Conservation (phyloP, 2,329 filamentous ascomycete genomes). For the Fusarium protoensiforme region DNA sequence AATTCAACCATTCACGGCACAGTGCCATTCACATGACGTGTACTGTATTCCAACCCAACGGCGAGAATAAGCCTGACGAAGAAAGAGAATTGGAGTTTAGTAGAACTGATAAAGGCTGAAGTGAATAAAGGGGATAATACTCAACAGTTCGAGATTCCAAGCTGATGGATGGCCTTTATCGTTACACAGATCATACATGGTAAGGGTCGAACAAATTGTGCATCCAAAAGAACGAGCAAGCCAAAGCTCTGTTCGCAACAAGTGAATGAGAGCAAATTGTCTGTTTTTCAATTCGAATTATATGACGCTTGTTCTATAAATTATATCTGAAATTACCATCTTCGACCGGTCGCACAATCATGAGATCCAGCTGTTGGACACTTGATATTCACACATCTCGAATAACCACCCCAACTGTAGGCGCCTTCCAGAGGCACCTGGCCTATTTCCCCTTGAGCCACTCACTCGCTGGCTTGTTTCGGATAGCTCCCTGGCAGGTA, state of each 20-base stretch:
- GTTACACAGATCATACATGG: not conserved
- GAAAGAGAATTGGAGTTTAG: not conserved
- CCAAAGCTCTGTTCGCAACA: not conserved
- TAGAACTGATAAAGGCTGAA: not conserved
- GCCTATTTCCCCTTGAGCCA: not conserved
- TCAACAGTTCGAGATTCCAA: rapidly evolving
- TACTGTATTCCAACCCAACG: conserved; percentile 17
- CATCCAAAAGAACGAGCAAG: too few species aligned
- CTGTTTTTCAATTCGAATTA: not conserved
- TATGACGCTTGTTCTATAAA: not conserved
- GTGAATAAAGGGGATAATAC: not conserved
- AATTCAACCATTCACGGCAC: conserved; percentile 34
- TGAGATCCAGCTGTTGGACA: not conserved
- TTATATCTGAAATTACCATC: not conserved
- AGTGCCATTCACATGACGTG: not conserved
- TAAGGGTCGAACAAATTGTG: too few species aligned
- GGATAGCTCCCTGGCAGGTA: conserved; percentile 61
- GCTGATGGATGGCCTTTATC: not conserved
- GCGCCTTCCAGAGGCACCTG: not conserved
- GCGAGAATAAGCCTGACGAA: not conserved
- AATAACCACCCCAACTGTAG: not conserved
- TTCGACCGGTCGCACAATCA: not conserved
- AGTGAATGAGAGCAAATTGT: not conserved
- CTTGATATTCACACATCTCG: not conserved
- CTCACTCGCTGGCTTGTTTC: conserved; percentile 9